Percentiles rank a stretch among this genome's conserved stretches.
Conservation (phyloP, 1,139 yeast species). For the Geotrichum fermentans region DNA sequence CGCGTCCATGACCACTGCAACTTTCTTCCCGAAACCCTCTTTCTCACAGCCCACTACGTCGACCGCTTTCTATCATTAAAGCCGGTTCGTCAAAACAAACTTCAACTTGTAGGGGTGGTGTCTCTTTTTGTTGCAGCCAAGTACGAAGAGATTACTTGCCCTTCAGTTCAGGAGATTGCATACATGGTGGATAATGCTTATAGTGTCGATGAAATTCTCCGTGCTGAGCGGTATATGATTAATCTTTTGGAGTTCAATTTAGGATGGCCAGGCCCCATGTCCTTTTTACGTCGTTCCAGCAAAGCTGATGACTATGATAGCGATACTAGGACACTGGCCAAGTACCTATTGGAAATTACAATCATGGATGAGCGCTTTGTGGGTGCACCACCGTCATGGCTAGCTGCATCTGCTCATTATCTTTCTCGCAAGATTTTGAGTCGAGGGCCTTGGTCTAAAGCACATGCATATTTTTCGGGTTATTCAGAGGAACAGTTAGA, state of each 20-base stretch:
- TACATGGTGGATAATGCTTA: slow-evolving; percentile 92
- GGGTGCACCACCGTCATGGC: slow-evolving; percentile 88
- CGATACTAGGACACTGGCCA: slow-evolving; percentile 89
- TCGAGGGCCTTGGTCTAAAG: slow-evolving; percentile 82
- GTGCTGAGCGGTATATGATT: slow-evolving; percentile 90
- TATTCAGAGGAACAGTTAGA: slow-evolving; percentile 78
- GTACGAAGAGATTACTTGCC: slow-evolving; percentile 93
- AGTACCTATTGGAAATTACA: slow-evolving; percentile 84
- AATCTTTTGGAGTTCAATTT: slow-evolving; percentile 86
- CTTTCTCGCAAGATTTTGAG: slow-evolving; percentile 67
- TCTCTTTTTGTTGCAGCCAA: slow-evolving; percentile 92
- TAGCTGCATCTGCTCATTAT: slow-evolving; percentile 92
- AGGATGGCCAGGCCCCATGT: slow-evolving; percentile 99
- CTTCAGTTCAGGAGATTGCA: slow-evolving; percentile 86
- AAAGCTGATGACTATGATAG: slow-evolving; percentile 98
- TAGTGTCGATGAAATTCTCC: slow-evolving; percentile 72
- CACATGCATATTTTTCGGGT: slow-evolving; percentile 85
- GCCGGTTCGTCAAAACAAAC: slow-evolving; percentile 71
- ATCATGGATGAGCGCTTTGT: slow-evolving; percentile 88
- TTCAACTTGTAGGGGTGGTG: slow-evolving; percentile 93
- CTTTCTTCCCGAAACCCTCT: slow-evolving; percentile 85
- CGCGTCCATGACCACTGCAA: slow-evolving; percentile 87
- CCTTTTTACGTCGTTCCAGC: slow-evolving; percentile 84
- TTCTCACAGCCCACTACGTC: slow-evolving; percentile 78
- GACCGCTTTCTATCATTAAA: slow-evolving; percentile 77